Base-by-base conservation (phyloP, 345 rosid genomes). In the Reutealis trisperma region DNA sequence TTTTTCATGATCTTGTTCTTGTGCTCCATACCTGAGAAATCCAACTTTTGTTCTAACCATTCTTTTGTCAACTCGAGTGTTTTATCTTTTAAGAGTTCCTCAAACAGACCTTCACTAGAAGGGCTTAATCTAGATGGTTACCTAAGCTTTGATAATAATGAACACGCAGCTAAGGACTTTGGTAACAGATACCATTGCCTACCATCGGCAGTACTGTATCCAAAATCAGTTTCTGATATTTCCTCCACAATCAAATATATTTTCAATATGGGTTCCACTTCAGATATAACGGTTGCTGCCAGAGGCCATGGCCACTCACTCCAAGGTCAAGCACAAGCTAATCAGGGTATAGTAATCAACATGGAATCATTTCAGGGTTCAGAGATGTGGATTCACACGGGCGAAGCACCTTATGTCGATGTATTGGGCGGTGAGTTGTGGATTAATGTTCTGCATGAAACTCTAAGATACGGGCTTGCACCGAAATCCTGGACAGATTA, bases 401-500 rank as follows among this genome's bases (percentile, higher is more conserved):
- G 89, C 60, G 70, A 83, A 80, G 10, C 42, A 61, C 94, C 97
- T 0, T 94, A 86, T 67, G 97, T 92, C 64, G 99, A 96, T 78
- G 97, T 86, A 62, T 88, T 98, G 0, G 98, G 99, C 21, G 94
- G 99, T 47, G 97, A 91, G 80, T 54, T 91, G 69, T 96, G 99
- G 99, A 91, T 96, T 61, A 81, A 91, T 76, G 80, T 93, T 79
- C 92, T 96, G 76, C 88, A 83, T 4, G 91, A 92, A 84, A 93
- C 97, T 67, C 89, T 96, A 34, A 90, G 87, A 83, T 58, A 85
- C 13, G 97, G 97, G 73, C 89, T 93, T 58, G 78, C 98, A 75
- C 99, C 98, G 4, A 92, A 88, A 84, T 91, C 99, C 1, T 93
- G 98, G 99, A 96, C 99, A 1, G 99, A 93, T 79, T 93, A 96